phyloP scores from a whole-genome alignment of 768 basidiomycete species.

The Basidioascus undulatus region DNA sequence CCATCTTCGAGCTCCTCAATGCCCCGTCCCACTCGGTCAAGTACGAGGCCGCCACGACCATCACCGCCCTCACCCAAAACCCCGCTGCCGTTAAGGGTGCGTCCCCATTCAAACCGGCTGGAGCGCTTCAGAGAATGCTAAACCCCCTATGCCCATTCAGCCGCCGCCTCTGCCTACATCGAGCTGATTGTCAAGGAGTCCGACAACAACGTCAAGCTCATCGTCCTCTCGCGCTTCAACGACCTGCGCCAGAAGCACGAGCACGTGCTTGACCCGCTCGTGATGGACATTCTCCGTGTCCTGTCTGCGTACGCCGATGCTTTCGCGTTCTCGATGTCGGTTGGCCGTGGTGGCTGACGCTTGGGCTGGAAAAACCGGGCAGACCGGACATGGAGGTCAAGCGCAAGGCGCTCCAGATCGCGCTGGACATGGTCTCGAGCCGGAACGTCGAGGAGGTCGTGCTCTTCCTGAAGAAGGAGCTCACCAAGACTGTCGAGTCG shows the following conservation, averaged over 20 bases:
- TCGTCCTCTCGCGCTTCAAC: conserved; percentile 80
- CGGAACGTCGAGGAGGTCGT: conserved; percentile 94
- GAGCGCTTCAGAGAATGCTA: too few species aligned
- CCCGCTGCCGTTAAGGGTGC: conserved; percentile 83
- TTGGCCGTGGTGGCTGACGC: not conserved
- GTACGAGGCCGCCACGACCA: conserved; percentile 86
- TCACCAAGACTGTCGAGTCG: conserved; percentile 66
- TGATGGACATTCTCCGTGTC: conserved; percentile 87
- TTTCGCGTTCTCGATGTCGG: not conserved
- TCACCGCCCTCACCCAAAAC: conserved; percentile 84
- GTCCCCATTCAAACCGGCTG: conserved; percentile 7
- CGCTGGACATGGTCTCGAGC: conserved; percentile 75
- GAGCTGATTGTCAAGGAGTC: conserved; percentile 81
- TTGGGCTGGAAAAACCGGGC: conserved; percentile 2
- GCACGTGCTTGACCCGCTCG: conserved; percentile 56
- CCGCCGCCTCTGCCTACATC: conserved; percentile 69
- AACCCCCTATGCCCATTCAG: too few species aligned
- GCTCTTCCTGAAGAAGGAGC: conserved; percentile 85
- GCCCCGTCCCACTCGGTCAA: conserved; percentile 80
- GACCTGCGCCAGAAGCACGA: conserved; percentile 60
- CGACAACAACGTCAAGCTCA: conserved; percentile 96
- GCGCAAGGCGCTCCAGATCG: conserved; percentile 68
- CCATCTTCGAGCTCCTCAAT: conserved; percentile 76
- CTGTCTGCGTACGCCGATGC: conserved; percentile 36
- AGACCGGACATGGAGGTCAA: conserved; percentile 93